Conservation (phyloP, 2,329 filamentous ascomycete genomes). For the Neofusicoccum ribis region DNA sequence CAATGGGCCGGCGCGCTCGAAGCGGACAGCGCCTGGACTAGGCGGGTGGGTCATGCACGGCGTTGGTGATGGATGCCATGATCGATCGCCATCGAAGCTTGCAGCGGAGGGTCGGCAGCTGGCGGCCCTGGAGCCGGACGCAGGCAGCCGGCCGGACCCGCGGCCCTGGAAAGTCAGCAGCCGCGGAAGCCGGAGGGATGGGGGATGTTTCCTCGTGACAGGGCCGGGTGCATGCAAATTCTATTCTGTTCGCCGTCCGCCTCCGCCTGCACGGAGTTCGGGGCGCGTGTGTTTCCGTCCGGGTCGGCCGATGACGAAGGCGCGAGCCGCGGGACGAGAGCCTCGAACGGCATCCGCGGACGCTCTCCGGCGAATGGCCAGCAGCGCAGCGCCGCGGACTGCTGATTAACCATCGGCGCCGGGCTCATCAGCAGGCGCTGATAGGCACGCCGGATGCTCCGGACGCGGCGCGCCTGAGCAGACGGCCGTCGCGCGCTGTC, state of each 20-base stretch:
- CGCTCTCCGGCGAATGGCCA: neutral
- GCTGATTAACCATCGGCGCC: neutral
- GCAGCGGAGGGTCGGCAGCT: neutral
- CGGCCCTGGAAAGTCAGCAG: neutral
- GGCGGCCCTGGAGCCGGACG: too few species aligned
- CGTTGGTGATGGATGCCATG: neutral
- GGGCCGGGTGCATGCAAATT: neutral
- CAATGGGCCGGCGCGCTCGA: neutral
- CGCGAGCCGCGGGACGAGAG: neutral
- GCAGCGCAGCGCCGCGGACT: neutral
- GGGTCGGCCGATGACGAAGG: neutral
- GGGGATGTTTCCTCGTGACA: neutral
- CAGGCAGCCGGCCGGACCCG: neutral
- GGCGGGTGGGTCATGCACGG: neutral
- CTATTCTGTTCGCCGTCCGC: neutral
- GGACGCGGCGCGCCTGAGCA: neutral
- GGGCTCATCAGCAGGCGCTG: neutral
- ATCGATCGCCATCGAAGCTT: neutral
- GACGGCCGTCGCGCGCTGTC: neutral
- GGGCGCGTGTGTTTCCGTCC: neutral
- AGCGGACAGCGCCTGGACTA: neutral
- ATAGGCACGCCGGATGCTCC: constrained; percentile 2
- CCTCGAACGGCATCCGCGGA: neutral
- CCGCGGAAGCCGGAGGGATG: neutral
- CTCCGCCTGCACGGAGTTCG: neutral